A percentile compares a stretch with the other conserved stretches of the same genome.
phyloP scores from a whole-genome alignment of 805 yeast genomes.

The Starmerella etchellsii region DNA sequence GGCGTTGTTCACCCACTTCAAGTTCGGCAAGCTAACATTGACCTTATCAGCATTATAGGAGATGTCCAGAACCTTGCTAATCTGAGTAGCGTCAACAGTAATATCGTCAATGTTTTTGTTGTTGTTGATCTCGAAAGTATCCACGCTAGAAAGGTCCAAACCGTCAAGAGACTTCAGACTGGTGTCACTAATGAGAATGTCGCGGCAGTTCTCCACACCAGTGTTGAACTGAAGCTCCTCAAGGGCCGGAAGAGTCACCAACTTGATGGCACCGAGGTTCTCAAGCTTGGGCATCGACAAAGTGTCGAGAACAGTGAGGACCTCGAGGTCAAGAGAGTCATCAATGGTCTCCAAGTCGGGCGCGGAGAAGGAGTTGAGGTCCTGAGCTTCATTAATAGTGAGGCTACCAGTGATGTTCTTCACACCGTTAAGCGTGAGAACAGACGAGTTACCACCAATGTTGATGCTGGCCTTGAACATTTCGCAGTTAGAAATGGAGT shows the following conservation, averaged over 20 bases:
- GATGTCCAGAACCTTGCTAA: slow-evolving; percentile 61
- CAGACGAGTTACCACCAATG: slow-evolving; percentile 51
- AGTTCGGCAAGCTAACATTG: slow-evolving; percentile 38
- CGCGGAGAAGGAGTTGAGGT: slow-evolving; percentile 56
- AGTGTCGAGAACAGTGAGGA: slow-evolving; percentile 52
- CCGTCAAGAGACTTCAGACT: slow-evolving; percentile 30
- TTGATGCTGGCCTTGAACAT: slow-evolving; percentile 69
- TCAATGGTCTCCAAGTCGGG: slow-evolving; percentile 64
- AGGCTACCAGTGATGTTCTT: slow-evolving; percentile 68
- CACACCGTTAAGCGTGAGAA: slow-evolving; percentile 48
- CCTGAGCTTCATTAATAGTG: slow-evolving; percentile 49
- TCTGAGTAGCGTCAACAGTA: slow-evolving; percentile 57
- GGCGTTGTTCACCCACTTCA: slow-evolving; percentile 78
- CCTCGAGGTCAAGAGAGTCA: slow-evolving; percentile 49
- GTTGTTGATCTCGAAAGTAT: slow-evolving; percentile 63
- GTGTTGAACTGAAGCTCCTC: slow-evolving; percentile 49
- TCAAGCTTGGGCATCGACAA: slow-evolving; percentile 66
- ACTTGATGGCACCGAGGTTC: slow-evolving; percentile 67
- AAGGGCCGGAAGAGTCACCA: slow-evolving; percentile 80
- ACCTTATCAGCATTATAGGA: slow-evolving; percentile 77
- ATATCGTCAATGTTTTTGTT: slow-evolving; percentile 57
- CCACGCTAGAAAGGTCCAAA: slow-evolving; percentile 28
- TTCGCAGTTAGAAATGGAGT: slow-evolving; percentile 55
- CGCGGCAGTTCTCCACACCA: slow-evolving; percentile 62
- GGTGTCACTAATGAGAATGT: slow-evolving; percentile 39